phyloP scores from a whole-genome alignment of 176 grass and related monocot species.

The Neostapfia colusana region DNA sequence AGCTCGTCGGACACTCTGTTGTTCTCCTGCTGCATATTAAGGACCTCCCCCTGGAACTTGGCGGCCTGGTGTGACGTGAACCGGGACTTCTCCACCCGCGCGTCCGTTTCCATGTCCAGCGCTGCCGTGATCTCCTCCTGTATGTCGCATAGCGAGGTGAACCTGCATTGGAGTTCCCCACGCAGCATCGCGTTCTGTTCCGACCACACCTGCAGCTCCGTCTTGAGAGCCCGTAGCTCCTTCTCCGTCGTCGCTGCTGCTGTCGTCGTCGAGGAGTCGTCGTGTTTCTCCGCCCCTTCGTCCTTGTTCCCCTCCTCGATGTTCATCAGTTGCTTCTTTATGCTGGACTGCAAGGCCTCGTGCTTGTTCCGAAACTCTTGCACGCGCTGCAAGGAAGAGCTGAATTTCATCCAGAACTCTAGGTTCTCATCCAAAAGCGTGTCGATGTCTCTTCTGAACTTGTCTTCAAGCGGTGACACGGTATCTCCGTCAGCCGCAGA shows the following conservation, averaged over 20 bases:
- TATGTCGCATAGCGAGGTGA: constrained; percentile 61
- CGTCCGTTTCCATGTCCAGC: constrained; percentile 12
- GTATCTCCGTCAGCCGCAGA: constrained; percentile 35
- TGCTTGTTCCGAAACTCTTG: constrained; percentile 67
- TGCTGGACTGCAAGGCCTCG: constrained; percentile 38
- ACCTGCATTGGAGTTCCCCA: constrained; percentile 68
- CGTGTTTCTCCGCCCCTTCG: neutral
- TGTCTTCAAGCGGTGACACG: constrained; percentile 56
- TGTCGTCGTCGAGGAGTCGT: constrained; percentile 1
- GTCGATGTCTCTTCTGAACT: constrained; percentile 71
- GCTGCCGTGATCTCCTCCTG: constrained; percentile 73
- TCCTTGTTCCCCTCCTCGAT: neutral
- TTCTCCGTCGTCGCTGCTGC: constrained; percentile 31
- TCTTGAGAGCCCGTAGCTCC: constrained; percentile 71
- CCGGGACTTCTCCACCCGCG: constrained; percentile 23
- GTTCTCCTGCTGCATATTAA: constrained; percentile 96
- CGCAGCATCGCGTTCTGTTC: constrained; percentile 70
- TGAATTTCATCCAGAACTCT: constrained; percentile 91
- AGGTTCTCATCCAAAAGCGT: constrained; percentile 87
- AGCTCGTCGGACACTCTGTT: constrained; percentile 73
- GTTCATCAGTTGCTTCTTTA: constrained; percentile 36
- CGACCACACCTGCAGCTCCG: constrained; percentile 89
- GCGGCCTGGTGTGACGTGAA: constrained; percentile 80
- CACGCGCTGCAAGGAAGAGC: constrained; percentile 68
- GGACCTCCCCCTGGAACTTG: constrained; percentile 86